phyloP scores from a whole-genome alignment of 352 stramenopile genomes.

The Phytopythium helicoides region DNA sequence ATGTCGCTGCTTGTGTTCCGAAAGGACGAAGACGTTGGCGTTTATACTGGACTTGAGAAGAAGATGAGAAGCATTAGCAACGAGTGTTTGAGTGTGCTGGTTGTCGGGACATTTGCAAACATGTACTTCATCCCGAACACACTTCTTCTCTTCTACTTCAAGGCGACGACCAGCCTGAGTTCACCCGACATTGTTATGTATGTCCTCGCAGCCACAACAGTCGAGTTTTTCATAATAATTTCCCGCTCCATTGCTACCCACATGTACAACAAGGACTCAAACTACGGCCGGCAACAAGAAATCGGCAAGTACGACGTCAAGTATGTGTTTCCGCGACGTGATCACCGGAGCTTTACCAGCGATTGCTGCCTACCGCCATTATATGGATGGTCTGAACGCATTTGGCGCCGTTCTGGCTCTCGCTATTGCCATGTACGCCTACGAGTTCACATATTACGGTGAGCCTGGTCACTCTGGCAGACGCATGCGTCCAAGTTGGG shows the following conservation, averaged over 20 bases:
- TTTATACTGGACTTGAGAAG: constrained; percentile 44
- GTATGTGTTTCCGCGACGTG: constrained; percentile 47
- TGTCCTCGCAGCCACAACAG: constrained; percentile 19
- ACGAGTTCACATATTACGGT: constrained; percentile 64
- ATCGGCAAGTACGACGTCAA: constrained; percentile 55
- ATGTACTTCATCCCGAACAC: constrained; percentile 62
- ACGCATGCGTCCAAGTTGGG: constrained; percentile 45
- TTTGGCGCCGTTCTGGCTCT: constrained; percentile 39
- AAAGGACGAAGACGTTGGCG: constrained; percentile 7
- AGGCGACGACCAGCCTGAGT: constrained; percentile 39
- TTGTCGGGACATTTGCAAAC: constrained; percentile 55
- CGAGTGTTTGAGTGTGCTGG: no score
- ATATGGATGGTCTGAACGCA: constrained; percentile 40
- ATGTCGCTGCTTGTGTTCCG: constrained; percentile 74
- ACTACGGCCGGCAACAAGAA: constrained; percentile 36
- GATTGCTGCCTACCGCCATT: constrained; percentile 49
- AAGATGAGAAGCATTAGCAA: no score
- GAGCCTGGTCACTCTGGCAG: constrained; percentile 59
- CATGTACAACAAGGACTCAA: constrained; percentile 58
- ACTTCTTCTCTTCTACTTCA: constrained; percentile 53
- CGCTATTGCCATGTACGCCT: constrained; percentile 56
- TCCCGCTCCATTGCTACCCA: constrained; percentile 55
- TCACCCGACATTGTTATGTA: constrained; percentile 41
- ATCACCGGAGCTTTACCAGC: constrained; percentile 37
- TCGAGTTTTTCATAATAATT: constrained; percentile 44